phyloP scores from a whole-genome alignment of 805 yeast genomes.

The Pichia gijzeniarum region DNA sequence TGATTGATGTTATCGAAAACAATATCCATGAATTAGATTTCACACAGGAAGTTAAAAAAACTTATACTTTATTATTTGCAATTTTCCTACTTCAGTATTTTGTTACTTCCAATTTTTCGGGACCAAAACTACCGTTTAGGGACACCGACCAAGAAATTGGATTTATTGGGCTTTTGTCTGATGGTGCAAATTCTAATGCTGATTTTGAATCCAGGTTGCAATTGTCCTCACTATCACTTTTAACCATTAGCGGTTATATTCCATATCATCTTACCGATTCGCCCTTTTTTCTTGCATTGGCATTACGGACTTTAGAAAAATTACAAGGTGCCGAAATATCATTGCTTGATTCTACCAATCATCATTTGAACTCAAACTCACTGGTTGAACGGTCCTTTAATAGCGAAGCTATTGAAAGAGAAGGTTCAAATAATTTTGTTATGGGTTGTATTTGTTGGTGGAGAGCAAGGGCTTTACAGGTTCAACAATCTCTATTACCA shows the following conservation, averaged over 20 bases:
- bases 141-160: slow-evolving; percentile 10
- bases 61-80: slow-evolving; percentile 34
- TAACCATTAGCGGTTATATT: slow-evolving; percentile 47
- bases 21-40: background rate
- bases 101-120: slow-evolving; percentile 74
- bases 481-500: slow-evolving; percentile 55
- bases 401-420: background rate
- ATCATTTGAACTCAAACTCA: slow-evolving; percentile 18
- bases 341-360: slow-evolving; percentile 18
- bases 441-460: slow-evolving; percentile 61
- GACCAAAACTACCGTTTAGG: slow-evolving; percentile 53
- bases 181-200: slow-evolving; percentile 16
- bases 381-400: slow-evolving; percentile 19
- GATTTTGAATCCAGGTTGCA: slow-evolving; percentile 18
- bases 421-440: slow-evolving; percentile 25
- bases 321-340: slow-evolving; percentile 29
- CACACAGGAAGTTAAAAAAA: background rate
- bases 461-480: slow-evolving; percentile 63
- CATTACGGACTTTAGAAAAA: slow-evolving; percentile 39
- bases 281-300: slow-evolving; percentile 39
- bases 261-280: slow-evolving; percentile 57
- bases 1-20: background rate
- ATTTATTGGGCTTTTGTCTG: slow-evolving; percentile 17
- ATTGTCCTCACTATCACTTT: slow-evolving; percentile 8
- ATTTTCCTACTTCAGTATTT: slow-evolving; percentile 61